These are phyloP conservation scores for Solanum aculeatissimum DNA, from an alignment of 305 asterid species.

Conservation along the genomic window DNA sequence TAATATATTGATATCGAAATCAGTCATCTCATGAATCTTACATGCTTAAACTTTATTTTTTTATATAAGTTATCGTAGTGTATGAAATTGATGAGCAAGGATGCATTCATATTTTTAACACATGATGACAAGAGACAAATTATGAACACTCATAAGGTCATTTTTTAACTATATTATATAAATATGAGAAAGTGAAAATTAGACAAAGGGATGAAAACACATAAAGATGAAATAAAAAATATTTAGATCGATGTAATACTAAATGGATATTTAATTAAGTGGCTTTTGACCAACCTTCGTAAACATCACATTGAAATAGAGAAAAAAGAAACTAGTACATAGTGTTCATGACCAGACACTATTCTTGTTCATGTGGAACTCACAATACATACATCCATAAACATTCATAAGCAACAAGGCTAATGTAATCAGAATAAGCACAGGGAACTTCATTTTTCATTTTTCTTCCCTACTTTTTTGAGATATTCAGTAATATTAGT, in stretches of 20 bases:
- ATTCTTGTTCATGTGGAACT: not conserved
- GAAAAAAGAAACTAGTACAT: not conserved
- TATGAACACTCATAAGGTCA: no score
- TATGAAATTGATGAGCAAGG: no score
- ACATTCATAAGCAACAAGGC: not conserved
- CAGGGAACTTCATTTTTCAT: not conserved
- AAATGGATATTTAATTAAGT: not conserved
- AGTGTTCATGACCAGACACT: not conserved
- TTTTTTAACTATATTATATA: no score
- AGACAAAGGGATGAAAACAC: not conserved
- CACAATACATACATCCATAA: not conserved
- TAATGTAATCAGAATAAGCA: not conserved
- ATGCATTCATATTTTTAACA: no score
- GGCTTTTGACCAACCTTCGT: not conserved
- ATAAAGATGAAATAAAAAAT: not conserved
- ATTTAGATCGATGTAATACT: not conserved
- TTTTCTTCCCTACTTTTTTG: not conserved
- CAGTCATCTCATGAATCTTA: no score
- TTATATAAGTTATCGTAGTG: no score
- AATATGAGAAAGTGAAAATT: not conserved
- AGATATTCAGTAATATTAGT: not conserved
- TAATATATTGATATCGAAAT: no score
- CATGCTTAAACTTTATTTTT: no score
- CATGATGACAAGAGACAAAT: no score
- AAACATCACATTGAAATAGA: not conserved